Evolutionary conservation across 2,329 filamentous ascomycete genomes (phyloP).

Genomic region (Penicillium palitans): DNA sequence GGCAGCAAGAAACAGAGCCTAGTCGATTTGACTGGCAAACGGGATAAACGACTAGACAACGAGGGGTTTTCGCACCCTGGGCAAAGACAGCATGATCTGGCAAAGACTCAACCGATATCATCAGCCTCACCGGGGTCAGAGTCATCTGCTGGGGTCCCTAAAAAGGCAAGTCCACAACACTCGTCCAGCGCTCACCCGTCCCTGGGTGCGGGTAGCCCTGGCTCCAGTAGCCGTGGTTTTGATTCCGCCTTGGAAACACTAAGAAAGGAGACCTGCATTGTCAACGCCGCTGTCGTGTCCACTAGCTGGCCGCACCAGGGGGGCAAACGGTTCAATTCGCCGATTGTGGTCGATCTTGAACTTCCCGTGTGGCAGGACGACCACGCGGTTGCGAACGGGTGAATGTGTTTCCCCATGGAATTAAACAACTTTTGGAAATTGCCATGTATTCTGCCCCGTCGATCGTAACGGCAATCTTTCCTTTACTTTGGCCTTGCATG

Average conservation of each 20-base stretch:
- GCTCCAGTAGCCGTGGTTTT: slow-evolving; percentile 3
- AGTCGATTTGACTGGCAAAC: slow-evolving; percentile 53
- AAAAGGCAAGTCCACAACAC: slow-evolving; percentile 4
- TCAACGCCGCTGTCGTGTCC: slow-evolving; percentile 76
- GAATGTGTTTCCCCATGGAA: not conserved
- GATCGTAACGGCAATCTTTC: slow-evolving; percentile 5
- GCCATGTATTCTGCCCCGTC: not conserved
- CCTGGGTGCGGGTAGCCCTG: slow-evolving; percentile 12
- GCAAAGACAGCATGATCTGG: slow-evolving; percentile 1
- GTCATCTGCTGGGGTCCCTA: slow-evolving; percentile 9
- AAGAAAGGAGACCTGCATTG: slow-evolving; percentile 69
- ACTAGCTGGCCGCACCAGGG: slow-evolving; percentile 62
- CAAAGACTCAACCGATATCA: slow-evolving; percentile 1
- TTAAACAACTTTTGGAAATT: not conserved
- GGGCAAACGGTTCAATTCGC: slow-evolving; percentile 70
- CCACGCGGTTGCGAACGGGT: slow-evolving; percentile 5
- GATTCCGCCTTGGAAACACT: slow-evolving; percentile 29
- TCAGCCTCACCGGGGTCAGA: slow-evolving; percentile 7
- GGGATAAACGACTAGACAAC: slow-evolving; percentile 36
- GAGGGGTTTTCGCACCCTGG: slow-evolving; percentile 19
- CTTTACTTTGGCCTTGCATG: slow-evolving; percentile 14
- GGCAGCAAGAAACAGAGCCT: slow-evolving; percentile 56
- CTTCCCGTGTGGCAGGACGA: slow-evolving; percentile 58
- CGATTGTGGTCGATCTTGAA: slow-evolving; percentile 80
- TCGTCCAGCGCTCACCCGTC: slow-evolving; percentile 2